Evolutionary conservation across 768 basidiomycete genomes (phyloP), one percentile per base, ranked within the genome.

Genomic region (Lentinula sp.): DNA sequence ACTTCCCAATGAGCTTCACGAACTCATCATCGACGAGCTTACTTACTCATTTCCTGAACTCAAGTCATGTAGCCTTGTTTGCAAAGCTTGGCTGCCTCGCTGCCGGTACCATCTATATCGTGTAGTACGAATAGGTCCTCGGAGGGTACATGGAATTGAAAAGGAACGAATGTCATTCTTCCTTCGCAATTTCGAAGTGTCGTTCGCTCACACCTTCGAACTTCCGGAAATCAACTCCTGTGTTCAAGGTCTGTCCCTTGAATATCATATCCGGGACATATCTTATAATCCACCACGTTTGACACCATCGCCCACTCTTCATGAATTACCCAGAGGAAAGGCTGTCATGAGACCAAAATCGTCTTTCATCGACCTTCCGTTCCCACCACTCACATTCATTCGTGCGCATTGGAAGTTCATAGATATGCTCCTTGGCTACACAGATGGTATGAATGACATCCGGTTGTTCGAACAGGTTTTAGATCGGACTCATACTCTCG

Each of bases 1-100:
- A 23, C 34, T 59, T 59, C 57, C 57, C 23, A 15, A 34, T 32
- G 57, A 59, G 18, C 45, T 59, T 39, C 23, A 34, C 32, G 45
- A 59, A 15, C 57, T 48, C 18, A 48, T 59, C 31, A 46, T 59
- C 18, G 57, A 59, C 46, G 57, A 59, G 21, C 42, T 59, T 7
- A n/a, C 32, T 3, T 35, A 35, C 32, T 46, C 57, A 6, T 48
- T 50, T 45, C 31, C 45, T 21, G 37, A 34, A 11, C 45, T 59
- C 48, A 59, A 59, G 21, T 43, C 42, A n/a, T 59, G 57, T 28
- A 48, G 45, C 13, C 46, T 59, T 10, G 48, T 50, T 18, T 59
- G 57, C 21, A 59, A 59, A 35, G 57, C 57, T 6, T 59, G 43
- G 43, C 46, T 59, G 6, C 46, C 57, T 16, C 43, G 43, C 28